Evolutionary conservation across 768 basidiomycete species (phyloP).

Genomic region (Pleurotus platypus): DNA sequence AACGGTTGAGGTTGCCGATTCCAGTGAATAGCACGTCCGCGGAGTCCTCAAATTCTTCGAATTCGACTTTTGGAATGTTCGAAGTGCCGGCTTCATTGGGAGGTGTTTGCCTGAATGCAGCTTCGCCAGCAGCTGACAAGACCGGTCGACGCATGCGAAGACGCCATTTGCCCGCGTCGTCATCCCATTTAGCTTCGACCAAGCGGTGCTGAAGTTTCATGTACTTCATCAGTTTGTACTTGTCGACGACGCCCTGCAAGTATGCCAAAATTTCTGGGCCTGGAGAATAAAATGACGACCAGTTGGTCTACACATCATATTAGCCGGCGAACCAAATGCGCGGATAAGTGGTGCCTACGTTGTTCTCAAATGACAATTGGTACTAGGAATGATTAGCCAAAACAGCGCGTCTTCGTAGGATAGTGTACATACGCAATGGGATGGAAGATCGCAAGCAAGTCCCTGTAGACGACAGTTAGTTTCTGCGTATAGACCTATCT

Average conservation of each 20-base stretch:
- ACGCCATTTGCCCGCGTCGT: slow-evolving; percentile 51
- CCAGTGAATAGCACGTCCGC: slow-evolving; percentile 57
- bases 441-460: slow-evolving; percentile 59
- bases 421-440: slow-evolving; percentile 40
- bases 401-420: neutral
- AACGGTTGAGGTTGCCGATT: slow-evolving; percentile 50
- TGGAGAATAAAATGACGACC: slow-evolving; percentile 59
- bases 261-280: slow-evolving; percentile 58
- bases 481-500: neutral
- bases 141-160: slow-evolving; percentile 39
- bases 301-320: slow-evolving; percentile 38
- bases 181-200: slow-evolving; percentile 46
- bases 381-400: slow-evolving; percentile 32
- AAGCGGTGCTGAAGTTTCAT: slow-evolving; percentile 57
- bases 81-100: neutral
- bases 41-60: slow-evolving; percentile 46
- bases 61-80: slow-evolving; percentile 17
- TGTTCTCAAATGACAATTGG: slow-evolving; percentile 54
- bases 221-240: slow-evolving; percentile 49
- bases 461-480: slow-evolving; percentile 28
- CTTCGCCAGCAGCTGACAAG: slow-evolving; percentile 6
- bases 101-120: slow-evolving; percentile 2
- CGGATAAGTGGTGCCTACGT: slow-evolving; percentile 26
- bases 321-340: neutral
- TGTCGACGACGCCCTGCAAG: slow-evolving; percentile 49